A percentile compares a stretch with the other conserved stretches of the same genome.
Evolutionary conservation across 352 stramenopile species (phyloP).

Genomic region (Peronosclerospora sorghi): DNA sequence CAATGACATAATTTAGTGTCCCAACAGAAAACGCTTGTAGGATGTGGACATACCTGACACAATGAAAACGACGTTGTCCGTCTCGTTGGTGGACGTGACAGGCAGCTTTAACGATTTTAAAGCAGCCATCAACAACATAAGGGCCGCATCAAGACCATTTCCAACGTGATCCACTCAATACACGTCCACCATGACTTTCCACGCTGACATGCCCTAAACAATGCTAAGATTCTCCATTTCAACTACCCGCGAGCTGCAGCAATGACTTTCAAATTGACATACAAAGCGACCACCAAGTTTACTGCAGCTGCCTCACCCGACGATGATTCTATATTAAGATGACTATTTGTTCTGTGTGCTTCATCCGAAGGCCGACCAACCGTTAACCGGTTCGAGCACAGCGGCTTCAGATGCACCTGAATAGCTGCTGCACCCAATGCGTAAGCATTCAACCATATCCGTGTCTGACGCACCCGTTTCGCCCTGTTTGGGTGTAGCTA

Average conservation of each 20-base stretch:
- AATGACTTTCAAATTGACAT: too few relatives aligned
- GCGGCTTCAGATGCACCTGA: constrained; percentile 67
- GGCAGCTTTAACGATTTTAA: constrained; percentile 56
- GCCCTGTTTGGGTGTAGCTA: constrained; percentile 60
- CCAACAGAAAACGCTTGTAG: not conserved
- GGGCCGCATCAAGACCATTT: constrained; percentile 62
- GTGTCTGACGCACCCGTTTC: constrained; percentile 46
- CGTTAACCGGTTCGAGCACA: constrained; percentile 66
- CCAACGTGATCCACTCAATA: constrained; percentile 76
- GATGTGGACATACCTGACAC: constrained; percentile 27
- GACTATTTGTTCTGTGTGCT: constrained; percentile 58
- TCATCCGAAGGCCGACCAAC: constrained; percentile 66
- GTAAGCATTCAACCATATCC: too few relatives aligned
- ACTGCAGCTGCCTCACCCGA: constrained; percentile 27
- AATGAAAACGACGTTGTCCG: constrained; percentile 61
- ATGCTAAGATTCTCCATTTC: constrained; percentile 73
- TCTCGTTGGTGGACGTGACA: constrained; percentile 47
- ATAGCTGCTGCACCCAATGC: constrained; percentile 23
- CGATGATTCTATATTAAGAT: constrained; percentile 60
- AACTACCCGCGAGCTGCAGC: constrained; percentile 46
- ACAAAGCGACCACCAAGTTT: not conserved
- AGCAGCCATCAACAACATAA: constrained; percentile 58
- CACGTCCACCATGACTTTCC: constrained; percentile 75
- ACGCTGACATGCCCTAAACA: constrained; percentile 60
- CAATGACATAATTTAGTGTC: not conserved